Evolutionary conservation across 140 eudicot genomes (phyloP).

Genomic region (Flaveria floridana): DNA sequence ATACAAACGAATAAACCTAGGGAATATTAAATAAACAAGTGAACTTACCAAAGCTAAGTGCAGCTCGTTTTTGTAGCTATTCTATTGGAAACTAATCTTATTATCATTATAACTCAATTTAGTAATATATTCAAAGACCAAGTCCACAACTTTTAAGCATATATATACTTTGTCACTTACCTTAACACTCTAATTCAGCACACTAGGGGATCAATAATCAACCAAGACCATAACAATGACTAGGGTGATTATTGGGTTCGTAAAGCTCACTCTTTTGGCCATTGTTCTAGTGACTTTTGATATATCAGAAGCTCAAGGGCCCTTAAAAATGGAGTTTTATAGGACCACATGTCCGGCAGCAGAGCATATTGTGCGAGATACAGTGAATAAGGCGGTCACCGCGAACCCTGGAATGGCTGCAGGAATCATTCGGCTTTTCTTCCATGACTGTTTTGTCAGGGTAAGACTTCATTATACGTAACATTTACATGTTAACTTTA

Average conservation of each 20-base stretch:
- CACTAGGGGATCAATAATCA: constrained; percentile 6
- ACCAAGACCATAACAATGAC: constrained; percentile 14
- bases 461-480: background rate
- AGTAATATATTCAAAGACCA: constrained; percentile 6
- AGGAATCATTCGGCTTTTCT: constrained; percentile 48
- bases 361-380: constrained; percentile 41
- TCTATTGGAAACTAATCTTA: constrained; percentile 2
- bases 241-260: constrained; percentile 3
- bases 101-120: background rate
- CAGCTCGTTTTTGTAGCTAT: constrained; percentile 8
- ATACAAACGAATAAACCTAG: background rate
- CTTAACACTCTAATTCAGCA: constrained; percentile 9
- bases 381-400: constrained; percentile 32
- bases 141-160: constrained; percentile 20
- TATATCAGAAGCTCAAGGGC: constrained; percentile 31
- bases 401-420: constrained; percentile 49
- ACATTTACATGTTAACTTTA: too few relatives aligned
- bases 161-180: constrained; percentile 12
- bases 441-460: constrained; percentile 56
- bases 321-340: constrained; percentile 42
- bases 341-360: constrained; percentile 39
- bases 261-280: constrained; percentile 28
- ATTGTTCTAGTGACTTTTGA: constrained; percentile 22
- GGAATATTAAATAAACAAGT: background rate
- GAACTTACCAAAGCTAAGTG: constrained; percentile 9